Conservation (phyloP, 768 basidiomycete genomes). For the Strobilomyces confusus region DNA sequence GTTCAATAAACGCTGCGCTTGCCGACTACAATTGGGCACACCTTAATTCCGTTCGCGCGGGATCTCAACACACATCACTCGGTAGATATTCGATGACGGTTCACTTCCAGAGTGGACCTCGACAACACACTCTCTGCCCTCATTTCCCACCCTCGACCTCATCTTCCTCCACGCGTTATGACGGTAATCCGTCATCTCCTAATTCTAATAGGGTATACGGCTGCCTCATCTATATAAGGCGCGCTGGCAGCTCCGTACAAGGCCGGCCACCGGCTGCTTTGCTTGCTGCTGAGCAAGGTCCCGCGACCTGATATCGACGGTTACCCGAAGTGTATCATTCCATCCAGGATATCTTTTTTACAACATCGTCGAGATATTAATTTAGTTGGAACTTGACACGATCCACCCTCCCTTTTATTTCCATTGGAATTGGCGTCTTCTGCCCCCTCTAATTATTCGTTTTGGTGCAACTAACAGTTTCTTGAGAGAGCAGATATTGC, state of each 20-base stretch:
- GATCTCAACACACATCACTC: conserved; percentile 6
- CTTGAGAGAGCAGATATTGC: conserved; percentile 9
- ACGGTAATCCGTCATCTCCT: conserved; percentile 22
- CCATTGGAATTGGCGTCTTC: not conserved
- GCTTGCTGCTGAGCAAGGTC: conserved; percentile 9
- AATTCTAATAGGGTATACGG: conserved; percentile 24
- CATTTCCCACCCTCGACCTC: conserved; percentile 13
- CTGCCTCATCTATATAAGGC: conserved; percentile 7
- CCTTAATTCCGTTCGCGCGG: conserved; percentile 1
- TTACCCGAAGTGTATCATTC: conserved; percentile 20
- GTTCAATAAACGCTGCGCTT: conserved; percentile 55
- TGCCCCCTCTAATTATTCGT: conserved; percentile 6
- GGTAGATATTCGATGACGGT: conserved; percentile 4
- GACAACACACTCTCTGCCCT: conserved; percentile 7
- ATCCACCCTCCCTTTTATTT: conserved; percentile 1
- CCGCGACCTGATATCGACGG: conserved; percentile 8
- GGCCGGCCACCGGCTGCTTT: not conserved
- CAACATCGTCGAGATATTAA: conserved; percentile 15
- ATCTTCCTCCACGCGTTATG: conserved; percentile 14
- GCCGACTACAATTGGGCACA: conserved; percentile 6
- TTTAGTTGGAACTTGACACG: conserved; percentile 17
- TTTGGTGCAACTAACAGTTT: conserved; percentile 15
- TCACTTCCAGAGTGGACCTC: conserved; percentile 17
- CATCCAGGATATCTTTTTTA: conserved; percentile 12
- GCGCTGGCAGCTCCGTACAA: not conserved